phyloP scores from a whole-genome alignment of 2,329 filamentous ascomycete genomes.

The Verticillium longisporum region DNA sequence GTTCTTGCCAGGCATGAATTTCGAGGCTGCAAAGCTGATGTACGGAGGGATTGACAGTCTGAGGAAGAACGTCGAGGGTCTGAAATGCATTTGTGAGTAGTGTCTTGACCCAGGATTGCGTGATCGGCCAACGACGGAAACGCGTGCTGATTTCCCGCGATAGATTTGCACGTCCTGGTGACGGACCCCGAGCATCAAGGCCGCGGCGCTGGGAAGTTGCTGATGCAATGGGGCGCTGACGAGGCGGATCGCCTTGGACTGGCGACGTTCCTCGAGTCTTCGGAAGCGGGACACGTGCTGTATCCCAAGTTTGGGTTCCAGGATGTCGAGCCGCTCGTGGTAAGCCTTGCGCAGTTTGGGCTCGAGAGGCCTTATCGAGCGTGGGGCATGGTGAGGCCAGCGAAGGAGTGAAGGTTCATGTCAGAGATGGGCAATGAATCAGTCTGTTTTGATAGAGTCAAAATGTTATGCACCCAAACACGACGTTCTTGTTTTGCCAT shows the following conservation, averaged over 20 bases:
- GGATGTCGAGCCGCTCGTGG: constrained; percentile 15
- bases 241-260: constrained; percentile 28
- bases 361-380: neutral
- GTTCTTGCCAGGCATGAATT: constrained; percentile 22
- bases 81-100: constrained; percentile 27
- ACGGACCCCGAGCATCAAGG: constrained; percentile 28
- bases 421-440: no score
- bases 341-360: constrained; percentile 7
- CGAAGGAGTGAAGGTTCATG: neutral
- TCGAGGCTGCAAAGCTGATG: constrained; percentile 24
- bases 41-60: constrained; percentile 22
- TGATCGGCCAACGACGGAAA: neutral
- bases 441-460: no score
- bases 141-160: neutral
- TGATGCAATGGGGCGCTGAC: constrained; percentile 25
- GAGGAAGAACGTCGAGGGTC: constrained; percentile 21
- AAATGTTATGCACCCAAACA: neutral
- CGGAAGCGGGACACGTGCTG: constrained; percentile 20
- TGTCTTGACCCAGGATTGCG: no score
- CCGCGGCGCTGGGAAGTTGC: constrained; percentile 24
- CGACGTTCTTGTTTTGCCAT: neutral
- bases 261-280: constrained; percentile 28
- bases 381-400: constrained; percentile 12
- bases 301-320: constrained; percentile 28
- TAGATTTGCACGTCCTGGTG: constrained; percentile 29